phyloP scores from a whole-genome alignment of 1,284 basidiomycete species.

The Entoloma clypeatum region DNA sequence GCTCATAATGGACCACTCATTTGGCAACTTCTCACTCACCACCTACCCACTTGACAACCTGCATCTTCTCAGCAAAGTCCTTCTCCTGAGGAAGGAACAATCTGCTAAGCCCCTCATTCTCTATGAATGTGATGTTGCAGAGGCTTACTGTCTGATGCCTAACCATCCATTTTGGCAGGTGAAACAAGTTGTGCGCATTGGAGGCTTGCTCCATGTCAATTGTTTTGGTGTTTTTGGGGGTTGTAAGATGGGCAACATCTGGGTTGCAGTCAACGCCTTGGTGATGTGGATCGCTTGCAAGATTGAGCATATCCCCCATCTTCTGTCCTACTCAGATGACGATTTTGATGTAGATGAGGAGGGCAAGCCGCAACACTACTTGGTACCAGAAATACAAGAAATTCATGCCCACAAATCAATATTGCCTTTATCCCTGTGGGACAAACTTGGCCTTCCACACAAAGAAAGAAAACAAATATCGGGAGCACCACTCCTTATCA shows the following conservation, averaged over 20 bases:
- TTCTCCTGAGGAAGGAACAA: conserved; percentile 8
- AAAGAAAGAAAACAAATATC: conserved; percentile 35
- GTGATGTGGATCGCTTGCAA: conserved; percentile 33
- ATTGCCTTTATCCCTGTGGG: conserved; percentile 35
- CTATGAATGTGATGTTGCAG: conserved; percentile 37
- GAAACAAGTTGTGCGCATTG: conserved; percentile 34
- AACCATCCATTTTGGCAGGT: conserved; percentile 42
- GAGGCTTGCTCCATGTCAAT: conserved; percentile 26
- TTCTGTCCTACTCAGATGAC: conserved; percentile 37
- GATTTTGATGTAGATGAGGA: conserved; percentile 26
- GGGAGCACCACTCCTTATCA: conserved; percentile 23
- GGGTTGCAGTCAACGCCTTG: conserved; percentile 28
- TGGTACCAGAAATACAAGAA: conserved; percentile 32
- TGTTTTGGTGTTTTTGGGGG: conserved; percentile 32
- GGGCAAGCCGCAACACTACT: conserved; percentile 12
- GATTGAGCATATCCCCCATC: conserved; percentile 17
- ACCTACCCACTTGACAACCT: conserved; percentile 25
- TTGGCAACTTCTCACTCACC: conserved; percentile 33
- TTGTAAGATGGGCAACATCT: conserved; percentile 25
- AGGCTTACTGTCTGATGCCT: conserved; percentile 35
- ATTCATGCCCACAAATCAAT: conserved; percentile 30
- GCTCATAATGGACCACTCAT: conserved; percentile 36
- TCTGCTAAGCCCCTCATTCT: conserved; percentile 16
- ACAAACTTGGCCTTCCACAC: conserved; percentile 37
- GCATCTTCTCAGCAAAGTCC: conserved; percentile 21